These are phyloP conservation scores for Nemophila menziesii DNA, from an alignment of 257 asterid species.

Conservation along the genomic window DNA sequence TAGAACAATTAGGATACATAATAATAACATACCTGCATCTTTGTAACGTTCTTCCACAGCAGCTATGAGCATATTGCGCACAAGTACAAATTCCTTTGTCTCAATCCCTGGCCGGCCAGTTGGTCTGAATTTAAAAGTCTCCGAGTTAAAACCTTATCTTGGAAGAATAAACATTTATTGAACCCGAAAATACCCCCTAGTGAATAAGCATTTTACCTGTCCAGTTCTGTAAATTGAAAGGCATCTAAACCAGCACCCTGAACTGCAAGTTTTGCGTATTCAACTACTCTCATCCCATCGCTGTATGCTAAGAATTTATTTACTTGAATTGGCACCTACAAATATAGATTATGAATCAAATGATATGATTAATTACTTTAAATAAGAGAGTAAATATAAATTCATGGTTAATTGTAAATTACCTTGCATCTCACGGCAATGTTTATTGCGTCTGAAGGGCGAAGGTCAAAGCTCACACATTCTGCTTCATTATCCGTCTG, in stretches of 20 bases:
- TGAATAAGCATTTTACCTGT: slow-evolving; percentile 19
- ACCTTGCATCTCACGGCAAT: slow-evolving; percentile 99
- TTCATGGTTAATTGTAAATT: neutral
- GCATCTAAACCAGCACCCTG: slow-evolving; percentile 20
- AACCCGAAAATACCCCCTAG: too few species aligned
- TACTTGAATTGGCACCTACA: slow-evolving; percentile 52
- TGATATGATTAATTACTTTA: neutral
- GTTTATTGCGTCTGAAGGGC: slow-evolving; percentile 97
- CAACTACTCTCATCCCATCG: slow-evolving; percentile 45
- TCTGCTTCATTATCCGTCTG: slow-evolving; percentile 69
- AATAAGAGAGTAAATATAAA: neutral
- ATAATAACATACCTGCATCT: slow-evolving; percentile 31
- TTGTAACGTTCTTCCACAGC: slow-evolving; percentile 46
- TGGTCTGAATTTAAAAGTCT: slow-evolving; percentile 20
- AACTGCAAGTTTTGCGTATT: slow-evolving; percentile 27
- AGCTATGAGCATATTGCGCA: slow-evolving; percentile 45
- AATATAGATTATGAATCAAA: neutral
- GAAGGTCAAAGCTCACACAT: slow-evolving; percentile 66
- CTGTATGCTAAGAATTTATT: slow-evolving; percentile 39
- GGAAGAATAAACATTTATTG: neutral
- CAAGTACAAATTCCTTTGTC: slow-evolving; percentile 39
- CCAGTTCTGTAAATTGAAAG: slow-evolving; percentile 26
- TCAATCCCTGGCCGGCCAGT: slow-evolving; percentile 34
- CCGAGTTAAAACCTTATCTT: neutral
- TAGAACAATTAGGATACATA: neutral